Percentiles rank a stretch among this genome's conserved stretches.
Evolutionary conservation across 768 basidiomycete genomes (phyloP).

Genomic region (Boletus reticuloceps): DNA sequence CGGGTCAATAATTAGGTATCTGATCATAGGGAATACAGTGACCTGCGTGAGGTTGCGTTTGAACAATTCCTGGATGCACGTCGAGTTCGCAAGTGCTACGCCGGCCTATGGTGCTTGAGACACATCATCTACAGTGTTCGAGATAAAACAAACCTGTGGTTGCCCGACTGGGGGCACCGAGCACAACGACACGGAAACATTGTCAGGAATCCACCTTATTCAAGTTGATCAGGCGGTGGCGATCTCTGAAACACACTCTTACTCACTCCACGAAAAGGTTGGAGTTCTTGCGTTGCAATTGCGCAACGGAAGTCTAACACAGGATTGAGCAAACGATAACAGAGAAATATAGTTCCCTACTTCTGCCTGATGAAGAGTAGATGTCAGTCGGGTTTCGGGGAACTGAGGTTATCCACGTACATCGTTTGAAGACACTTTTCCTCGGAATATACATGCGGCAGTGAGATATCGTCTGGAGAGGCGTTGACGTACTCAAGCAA

Average conservation of each 20-base stretch:
- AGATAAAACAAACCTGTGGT: slow-evolving; percentile 46
- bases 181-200: slow-evolving; percentile 80
- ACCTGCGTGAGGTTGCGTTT: slow-evolving; percentile 67
- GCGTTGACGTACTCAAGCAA: neutral
- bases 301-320: slow-evolving; percentile 60
- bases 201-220: slow-evolving; percentile 84
- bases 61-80: slow-evolving; percentile 84
- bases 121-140: neutral
- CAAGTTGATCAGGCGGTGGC: neutral
- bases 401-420: slow-evolving; percentile 40
- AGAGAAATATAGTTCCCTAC: slow-evolving; percentile 34
- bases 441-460: slow-evolving; percentile 85
- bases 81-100: slow-evolving; percentile 73
- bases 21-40: slow-evolving; percentile 9
- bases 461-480: slow-evolving; percentile 73
- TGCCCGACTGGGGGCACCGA: slow-evolving; percentile 83
- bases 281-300: slow-evolving; percentile 76
- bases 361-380: slow-evolving; percentile 42
- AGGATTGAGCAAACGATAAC: slow-evolving; percentile 2
- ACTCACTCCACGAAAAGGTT: slow-evolving; percentile 76
- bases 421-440: slow-evolving; percentile 76
- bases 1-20: slow-evolving; percentile 1
- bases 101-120: slow-evolving; percentile 46
- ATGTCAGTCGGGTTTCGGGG: neutral
- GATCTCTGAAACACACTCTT: neutral